Evolutionary conservation across 2,329 filamentous ascomycete species (phyloP), one percentile per base, ranked within the genome.

Genomic region (Phaeoacremonium minimum): DNA sequence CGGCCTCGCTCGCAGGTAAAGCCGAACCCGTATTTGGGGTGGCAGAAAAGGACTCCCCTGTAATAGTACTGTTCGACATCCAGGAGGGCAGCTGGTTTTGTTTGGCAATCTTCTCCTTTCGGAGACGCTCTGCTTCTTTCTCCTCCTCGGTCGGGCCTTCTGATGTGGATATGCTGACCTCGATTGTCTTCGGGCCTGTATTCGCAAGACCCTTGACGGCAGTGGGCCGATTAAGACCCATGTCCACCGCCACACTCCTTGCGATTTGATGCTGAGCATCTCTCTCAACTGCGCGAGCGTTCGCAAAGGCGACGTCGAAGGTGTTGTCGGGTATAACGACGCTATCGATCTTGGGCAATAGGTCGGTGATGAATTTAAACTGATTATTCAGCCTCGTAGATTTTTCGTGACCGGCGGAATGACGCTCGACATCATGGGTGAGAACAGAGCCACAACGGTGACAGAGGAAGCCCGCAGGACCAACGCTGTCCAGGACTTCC

Each of bases 401-500:
- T 49, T 84, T 77, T 58, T 87, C 83, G 43, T 85, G 80, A 7
- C 83, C 85, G 19, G 83, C 80, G 9, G 81, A 76, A 38, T 80
- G 75, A 26, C 80, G 78, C 42, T 86, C 78, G 28, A 79, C 73
- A 45, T 85, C 79, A 36, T 79, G 78, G 1, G 76, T 71, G 16
- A 94, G 70, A 3, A 77, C 62, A 36, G 67, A 69, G 15, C 74
- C 71, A 63, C 93, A 98, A 34, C 82, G 79, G 53, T 90, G 83
- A 61, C 93, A 98, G 32, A 85, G 64, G 56, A 97, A 97, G 1
- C 89, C 86, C 32, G 69, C 61, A 2, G 73, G 70, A 34, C 85
- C 80, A 28, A 81, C 71, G 41, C 77, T 81, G 61, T 95, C 88
- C 35, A 97, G 66, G 2, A 94, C 90, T 48, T 97, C 90, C 61